Conservation (phyloP, 208 protist genomes). For the Vickermania spadyakhi region DNA sequence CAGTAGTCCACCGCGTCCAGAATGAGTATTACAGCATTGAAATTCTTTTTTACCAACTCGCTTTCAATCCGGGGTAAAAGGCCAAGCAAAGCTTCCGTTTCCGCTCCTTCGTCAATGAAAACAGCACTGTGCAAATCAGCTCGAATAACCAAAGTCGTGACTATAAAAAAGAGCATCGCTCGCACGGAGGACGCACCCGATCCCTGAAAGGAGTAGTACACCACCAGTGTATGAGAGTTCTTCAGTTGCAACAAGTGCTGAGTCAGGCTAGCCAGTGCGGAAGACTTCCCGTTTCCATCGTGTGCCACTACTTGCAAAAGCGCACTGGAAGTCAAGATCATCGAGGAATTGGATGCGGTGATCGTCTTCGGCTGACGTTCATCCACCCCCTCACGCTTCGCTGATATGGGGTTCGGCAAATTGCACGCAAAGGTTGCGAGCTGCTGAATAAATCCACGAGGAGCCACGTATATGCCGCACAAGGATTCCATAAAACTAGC, state of each 20-base stretch:
- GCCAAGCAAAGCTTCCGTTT: constrained; percentile 33
- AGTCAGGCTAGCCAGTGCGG: constrained; percentile 34
- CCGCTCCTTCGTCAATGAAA: constrained; percentile 30
- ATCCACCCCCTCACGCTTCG: background rate
- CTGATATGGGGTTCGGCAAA: background rate
- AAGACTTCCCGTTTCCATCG: constrained; percentile 74
- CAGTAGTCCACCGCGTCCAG: constrained; percentile 67
- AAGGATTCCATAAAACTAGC: constrained; percentile 27
- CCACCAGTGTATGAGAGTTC: constrained; percentile 8
- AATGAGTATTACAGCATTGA: constrained; percentile 27
- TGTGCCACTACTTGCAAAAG: constrained; percentile 51
- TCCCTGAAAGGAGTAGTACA: constrained; percentile 62
- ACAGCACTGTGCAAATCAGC: constrained; percentile 44
- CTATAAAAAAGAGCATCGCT: constrained; percentile 46
- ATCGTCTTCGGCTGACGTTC: background rate
- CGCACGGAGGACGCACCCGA: constrained; percentile 34
- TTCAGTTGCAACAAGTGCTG: constrained; percentile 18
- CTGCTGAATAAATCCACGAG: constrained; percentile 36
- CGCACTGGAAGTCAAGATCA: too few species aligned
- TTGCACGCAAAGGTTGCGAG: constrained; percentile 37
- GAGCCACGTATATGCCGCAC: constrained; percentile 48
- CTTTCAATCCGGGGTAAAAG: constrained; percentile 41
- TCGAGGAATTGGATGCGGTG: too few species aligned
- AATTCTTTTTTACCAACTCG: constrained; percentile 18
- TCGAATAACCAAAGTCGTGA: constrained; percentile 20